Percentiles rank a stretch among this genome's conserved stretches.
Evolutionary conservation across 768 basidiomycete genomes (phyloP).

Genomic region (Boletus eberwhitei): DNA sequence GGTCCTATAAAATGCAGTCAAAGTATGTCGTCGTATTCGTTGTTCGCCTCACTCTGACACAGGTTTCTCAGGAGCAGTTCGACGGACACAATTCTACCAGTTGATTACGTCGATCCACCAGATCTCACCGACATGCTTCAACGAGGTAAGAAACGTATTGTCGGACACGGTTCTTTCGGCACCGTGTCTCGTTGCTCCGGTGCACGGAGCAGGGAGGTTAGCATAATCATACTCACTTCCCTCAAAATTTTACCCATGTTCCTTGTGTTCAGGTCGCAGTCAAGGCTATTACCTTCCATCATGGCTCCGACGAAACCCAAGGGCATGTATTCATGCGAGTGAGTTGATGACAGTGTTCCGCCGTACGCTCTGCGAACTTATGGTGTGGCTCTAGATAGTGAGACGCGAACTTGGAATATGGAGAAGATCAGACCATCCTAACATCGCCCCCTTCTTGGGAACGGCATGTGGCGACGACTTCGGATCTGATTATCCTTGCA

Average conservation of each 20-base stretch:
- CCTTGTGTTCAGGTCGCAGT: not conserved
- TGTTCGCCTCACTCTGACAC: not conserved
- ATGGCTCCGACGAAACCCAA: no score
- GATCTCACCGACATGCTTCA: constrained; percentile 2
- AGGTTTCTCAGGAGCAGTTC: not conserved
- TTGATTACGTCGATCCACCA: not conserved
- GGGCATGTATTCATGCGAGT: not conserved
- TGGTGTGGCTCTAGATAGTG: not conserved
- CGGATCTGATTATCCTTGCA: constrained; percentile 1
- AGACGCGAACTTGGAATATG: constrained; percentile 5
- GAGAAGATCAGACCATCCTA: constrained; percentile 2
- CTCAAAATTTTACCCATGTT: no score
- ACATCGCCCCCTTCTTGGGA: constrained; percentile 5
- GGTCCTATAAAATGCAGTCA: not conserved
- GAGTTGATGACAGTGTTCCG: not conserved
- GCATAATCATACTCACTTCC: not conserved
- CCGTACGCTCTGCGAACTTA: not conserved
- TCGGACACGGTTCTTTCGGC: no score
- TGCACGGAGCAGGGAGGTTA: not conserved
- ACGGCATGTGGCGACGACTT: not conserved
- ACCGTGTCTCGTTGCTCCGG: not conserved
- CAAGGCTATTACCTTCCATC: not conserved
- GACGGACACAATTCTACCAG: not conserved
- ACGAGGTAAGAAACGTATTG: not conserved
- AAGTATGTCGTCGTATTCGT: not conserved